A percentile compares a stretch with the other conserved stretches of the same genome.
These are phyloP conservation scores for Phytophthora hybrid DNA, from an alignment of 352 stramenopile genomes.

Conservation along the genomic window DNA sequence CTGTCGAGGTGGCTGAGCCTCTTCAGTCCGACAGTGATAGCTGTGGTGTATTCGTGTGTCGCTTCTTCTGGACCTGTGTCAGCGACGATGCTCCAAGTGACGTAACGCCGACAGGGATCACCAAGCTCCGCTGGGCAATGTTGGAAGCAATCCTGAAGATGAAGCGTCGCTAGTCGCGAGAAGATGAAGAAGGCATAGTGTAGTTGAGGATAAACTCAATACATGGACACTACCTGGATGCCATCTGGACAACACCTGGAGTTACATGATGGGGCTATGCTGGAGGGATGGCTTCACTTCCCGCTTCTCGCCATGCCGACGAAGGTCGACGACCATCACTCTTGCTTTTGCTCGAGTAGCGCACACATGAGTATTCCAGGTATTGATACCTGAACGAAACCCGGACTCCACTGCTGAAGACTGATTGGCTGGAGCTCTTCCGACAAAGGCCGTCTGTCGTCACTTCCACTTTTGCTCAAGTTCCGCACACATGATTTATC, in stretches of 20 bases:
- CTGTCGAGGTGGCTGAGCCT: too few relatives aligned
- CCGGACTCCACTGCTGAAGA: too few relatives aligned
- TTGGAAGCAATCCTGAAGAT: slow-evolving; percentile 1
- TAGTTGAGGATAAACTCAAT: slow-evolving; percentile 5
- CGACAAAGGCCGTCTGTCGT: too few relatives aligned
- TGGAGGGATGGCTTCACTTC: background rate
- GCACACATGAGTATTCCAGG: background rate
- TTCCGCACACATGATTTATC: too few relatives aligned
- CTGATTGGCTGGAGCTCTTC: too few relatives aligned
- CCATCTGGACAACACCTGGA: slow-evolving; percentile 9
- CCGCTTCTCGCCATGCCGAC: background rate
- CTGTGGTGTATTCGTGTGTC: slow-evolving; percentile 20
- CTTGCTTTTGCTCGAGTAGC: slow-evolving; percentile 6
- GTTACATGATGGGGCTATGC: background rate
- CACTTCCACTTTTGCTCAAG: too few relatives aligned
- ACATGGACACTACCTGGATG: slow-evolving; percentile 12
- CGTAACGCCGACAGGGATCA: background rate
- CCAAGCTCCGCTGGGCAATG: slow-evolving; percentile 6
- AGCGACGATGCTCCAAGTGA: slow-evolving; percentile 1
- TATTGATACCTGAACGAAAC: too few relatives aligned
- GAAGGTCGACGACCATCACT: background rate
- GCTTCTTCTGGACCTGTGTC: slow-evolving; percentile 10
- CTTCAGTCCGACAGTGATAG: slow-evolving; percentile 14
- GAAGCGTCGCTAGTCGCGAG: slow-evolving; percentile 3
- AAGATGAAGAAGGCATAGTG: background rate